Evolutionary conservation across 2,329 filamentous ascomycete species (phyloP).

Genomic region (Colletotrichum costaricense): DNA sequence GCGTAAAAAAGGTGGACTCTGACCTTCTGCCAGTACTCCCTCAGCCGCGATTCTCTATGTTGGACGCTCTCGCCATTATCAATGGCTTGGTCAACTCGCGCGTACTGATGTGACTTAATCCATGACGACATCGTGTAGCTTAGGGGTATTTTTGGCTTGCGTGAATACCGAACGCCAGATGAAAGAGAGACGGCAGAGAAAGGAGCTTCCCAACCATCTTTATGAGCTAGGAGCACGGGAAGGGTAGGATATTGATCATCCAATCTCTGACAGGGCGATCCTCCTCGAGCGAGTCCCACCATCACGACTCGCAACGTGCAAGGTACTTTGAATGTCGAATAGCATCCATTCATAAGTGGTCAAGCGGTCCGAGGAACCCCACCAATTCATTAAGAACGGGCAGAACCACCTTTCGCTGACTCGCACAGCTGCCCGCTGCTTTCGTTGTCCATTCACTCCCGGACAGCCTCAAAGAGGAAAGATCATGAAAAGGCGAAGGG

Average conservation of each 20-base stretch:
- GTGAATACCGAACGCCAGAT: neutral
- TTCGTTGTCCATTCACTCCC: neutral
- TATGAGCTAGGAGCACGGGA: neutral
- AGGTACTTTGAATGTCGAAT: neutral
- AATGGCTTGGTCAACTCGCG: neutral
- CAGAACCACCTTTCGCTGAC: neutral
- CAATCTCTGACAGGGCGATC: neutral
- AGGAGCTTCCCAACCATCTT: neutral
- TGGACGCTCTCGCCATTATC: neutral
- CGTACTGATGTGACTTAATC: neutral
- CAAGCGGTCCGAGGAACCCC: too few relatives aligned
- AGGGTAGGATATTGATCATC: neutral
- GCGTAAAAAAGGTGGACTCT: constrained; percentile 1
- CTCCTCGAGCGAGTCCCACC: neutral
- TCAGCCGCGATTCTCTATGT: neutral
- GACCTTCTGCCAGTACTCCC: neutral
- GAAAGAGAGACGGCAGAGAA: too few relatives aligned
- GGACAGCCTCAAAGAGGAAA: neutral
- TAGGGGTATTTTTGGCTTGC: too few relatives aligned
- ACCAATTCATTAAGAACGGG: neutral
- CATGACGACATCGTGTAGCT: neutral
- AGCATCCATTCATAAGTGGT: neutral
- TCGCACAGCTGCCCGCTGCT: neutral
- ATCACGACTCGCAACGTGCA: neutral
- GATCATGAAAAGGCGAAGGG: neutral